Conservation (phyloP, 208 protist species). For the Leishmania tropica region DNA sequence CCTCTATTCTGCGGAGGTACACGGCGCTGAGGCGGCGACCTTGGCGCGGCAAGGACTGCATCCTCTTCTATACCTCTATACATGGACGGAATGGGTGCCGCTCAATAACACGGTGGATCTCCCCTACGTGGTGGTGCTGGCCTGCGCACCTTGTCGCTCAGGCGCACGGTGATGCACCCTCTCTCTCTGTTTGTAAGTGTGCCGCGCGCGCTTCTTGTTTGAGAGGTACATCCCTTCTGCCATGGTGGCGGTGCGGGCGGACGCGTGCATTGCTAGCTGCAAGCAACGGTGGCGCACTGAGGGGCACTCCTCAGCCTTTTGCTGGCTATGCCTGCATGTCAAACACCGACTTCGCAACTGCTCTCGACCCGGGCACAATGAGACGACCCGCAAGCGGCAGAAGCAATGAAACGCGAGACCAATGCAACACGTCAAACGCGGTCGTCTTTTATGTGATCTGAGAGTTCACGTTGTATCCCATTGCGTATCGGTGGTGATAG, state of each 20-base stretch:
- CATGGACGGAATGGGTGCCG: slow-evolving; percentile 28
- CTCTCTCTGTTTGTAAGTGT: background rate
- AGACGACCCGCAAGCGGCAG: background rate
- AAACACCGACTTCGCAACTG: background rate
- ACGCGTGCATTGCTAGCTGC: background rate
- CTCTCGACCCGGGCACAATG: background rate
- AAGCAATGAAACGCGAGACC: background rate
- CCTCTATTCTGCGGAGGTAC: slow-evolving; percentile 12
- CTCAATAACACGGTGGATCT: slow-evolving; percentile 1
- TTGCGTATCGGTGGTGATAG: background rate
- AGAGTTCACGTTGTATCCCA: background rate
- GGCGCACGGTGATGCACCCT: background rate
- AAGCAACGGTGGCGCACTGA: background rate
- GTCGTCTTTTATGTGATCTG: background rate
- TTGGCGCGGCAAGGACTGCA: slow-evolving; percentile 10
- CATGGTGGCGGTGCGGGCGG: background rate
- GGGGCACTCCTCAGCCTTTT: background rate
- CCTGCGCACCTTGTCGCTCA: slow-evolving; percentile 4
- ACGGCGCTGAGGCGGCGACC: slow-evolving; percentile 1
- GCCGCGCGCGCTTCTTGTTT: background rate
- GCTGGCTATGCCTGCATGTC: background rate
- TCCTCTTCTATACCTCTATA: slow-evolving; percentile 19
- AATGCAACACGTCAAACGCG: background rate
- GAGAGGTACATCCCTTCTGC: background rate
- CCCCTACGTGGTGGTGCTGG: slow-evolving; percentile 21